These are phyloP conservation scores for Aegilops tauschii DNA, from an alignment of 176 grass and related monocot species.

Conservation along the genomic window DNA sequence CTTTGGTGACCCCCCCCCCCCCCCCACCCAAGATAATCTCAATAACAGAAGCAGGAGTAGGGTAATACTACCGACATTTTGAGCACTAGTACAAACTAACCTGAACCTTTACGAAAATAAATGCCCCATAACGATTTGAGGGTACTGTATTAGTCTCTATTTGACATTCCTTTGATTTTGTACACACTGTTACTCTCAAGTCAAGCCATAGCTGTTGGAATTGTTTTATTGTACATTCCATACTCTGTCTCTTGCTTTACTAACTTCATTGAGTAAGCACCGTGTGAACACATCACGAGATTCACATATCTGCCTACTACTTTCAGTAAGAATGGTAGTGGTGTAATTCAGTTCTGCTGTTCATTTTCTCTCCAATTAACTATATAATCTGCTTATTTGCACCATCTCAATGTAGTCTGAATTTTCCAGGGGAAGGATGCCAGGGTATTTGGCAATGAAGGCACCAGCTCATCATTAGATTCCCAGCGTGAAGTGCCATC, in stretches of 20 bases:
- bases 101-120: too few species aligned
- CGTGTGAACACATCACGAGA: neutral
- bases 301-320: neutral
- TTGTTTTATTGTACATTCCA: neutral
- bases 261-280: slow-evolving; percentile 12
- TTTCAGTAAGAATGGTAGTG: slow-evolving; percentile 4
- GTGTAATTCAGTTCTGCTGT: neutral
- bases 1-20: too few species aligned
- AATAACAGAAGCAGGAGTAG: too few species aligned
- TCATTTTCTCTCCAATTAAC: slow-evolving; percentile 6
- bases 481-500: slow-evolving; percentile 26
- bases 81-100: too few species aligned
- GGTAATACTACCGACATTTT: too few species aligned
- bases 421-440: slow-evolving; percentile 43
- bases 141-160: neutral
- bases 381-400: neutral
- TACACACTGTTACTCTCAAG: slow-evolving; percentile 5
- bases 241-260: neutral
- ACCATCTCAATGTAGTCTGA: slow-evolving; percentile 23
- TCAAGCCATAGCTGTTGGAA: slow-evolving; percentile 21
- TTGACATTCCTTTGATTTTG: neutral
- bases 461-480: slow-evolving; percentile 25
- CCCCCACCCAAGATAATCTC: too few species aligned
- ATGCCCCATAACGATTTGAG: too few species aligned
- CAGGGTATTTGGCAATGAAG: slow-evolving; percentile 29